Conservation (phyloP, 1,284 basidiomycete species). For the Ceratobasidium sp. region DNA sequence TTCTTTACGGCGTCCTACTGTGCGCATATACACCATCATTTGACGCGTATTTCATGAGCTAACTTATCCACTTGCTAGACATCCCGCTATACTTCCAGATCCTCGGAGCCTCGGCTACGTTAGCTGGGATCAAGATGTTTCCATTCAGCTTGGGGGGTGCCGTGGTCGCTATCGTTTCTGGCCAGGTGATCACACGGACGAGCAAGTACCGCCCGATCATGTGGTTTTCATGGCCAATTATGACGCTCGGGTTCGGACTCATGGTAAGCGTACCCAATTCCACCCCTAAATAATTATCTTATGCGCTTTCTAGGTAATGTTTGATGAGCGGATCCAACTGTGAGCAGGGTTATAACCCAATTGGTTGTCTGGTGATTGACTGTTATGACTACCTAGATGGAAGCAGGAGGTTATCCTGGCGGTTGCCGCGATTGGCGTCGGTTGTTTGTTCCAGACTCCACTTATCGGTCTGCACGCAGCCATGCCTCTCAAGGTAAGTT, state of each 20-base stretch:
- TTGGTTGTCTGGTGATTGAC: background rate
- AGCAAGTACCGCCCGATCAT: conserved; percentile 53
- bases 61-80: conserved; percentile 12
- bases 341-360: background rate
- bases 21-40: conserved; percentile 37
- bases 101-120: conserved; percentile 54
- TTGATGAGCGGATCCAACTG: conserved; percentile 36
- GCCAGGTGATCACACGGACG: conserved; percentile 53
- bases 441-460: conserved; percentile 49
- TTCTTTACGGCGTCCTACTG: conserved; percentile 54
- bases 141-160: conserved; percentile 54
- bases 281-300: background rate
- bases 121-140: conserved; percentile 57
- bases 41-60: background rate
- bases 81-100: conserved; percentile 56
- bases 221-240: conserved; percentile 49
- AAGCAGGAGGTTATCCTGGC: conserved; percentile 46
- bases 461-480: conserved; percentile 51
- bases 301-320: conserved; percentile 19
- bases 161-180: conserved; percentile 53
- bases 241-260: conserved; percentile 51
- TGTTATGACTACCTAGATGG: conserved; percentile 40
- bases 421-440: conserved; percentile 48
- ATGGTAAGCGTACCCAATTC: conserved; percentile 44
- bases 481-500: conserved; percentile 51